Evolutionary conservation across 2,329 filamentous ascomycete genomes (phyloP).

Genomic region (Diaporthe ampelina): DNA sequence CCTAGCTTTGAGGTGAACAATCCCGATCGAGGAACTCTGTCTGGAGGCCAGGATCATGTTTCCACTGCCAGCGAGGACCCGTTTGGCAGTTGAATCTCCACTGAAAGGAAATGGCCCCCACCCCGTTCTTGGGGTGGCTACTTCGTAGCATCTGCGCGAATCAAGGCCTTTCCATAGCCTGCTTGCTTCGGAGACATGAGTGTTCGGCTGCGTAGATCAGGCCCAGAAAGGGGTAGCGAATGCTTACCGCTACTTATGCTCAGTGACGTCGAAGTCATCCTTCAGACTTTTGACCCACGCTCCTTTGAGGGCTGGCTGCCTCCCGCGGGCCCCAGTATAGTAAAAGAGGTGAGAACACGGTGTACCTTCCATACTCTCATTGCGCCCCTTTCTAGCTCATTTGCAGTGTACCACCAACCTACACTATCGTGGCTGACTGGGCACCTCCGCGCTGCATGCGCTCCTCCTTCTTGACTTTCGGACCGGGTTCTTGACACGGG

Average conservation of each 20-base stretch:
- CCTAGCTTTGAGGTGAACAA: not conserved
- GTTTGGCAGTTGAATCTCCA: not conserved
- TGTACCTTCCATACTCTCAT: not conserved
- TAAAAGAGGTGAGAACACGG: too few relatives aligned
- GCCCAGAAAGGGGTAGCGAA: not conserved
- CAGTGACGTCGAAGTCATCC: not conserved
- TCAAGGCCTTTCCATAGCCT: not conserved
- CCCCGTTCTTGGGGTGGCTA: not conserved
- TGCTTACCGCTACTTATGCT: conserved; percentile 1
- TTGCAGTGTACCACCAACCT: not conserved
- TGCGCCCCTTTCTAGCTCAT: not conserved
- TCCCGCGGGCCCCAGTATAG: not conserved
- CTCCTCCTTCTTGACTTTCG: not conserved
- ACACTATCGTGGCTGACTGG: too few relatives aligned
- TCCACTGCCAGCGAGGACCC: not conserved
- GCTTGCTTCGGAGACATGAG: not conserved
- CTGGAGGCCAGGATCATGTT: not conserved
- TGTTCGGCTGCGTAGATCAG: not conserved
- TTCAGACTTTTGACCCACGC: not conserved
- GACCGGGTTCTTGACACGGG: not conserved
- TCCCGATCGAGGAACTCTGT: not conserved
- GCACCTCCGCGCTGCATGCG: not conserved
- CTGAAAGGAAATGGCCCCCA: not conserved
- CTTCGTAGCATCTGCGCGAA: not conserved
- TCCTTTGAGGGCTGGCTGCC: not conserved